Conservation (phyloP, 2,329 filamentous ascomycete species). For the Penicillium polonicum region DNA sequence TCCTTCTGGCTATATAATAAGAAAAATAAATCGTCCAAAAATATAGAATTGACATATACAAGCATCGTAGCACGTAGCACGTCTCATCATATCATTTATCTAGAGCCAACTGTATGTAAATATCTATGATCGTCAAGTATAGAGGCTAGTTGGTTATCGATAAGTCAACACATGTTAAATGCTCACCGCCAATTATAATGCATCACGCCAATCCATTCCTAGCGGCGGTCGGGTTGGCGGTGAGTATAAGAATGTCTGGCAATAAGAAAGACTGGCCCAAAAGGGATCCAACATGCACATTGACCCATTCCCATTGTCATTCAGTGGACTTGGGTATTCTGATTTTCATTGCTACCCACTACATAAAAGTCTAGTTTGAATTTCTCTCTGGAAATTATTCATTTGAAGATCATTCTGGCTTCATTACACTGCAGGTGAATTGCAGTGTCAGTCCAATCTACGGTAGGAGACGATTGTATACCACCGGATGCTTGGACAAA, state of each 20-base stretch:
- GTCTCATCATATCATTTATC: neutral
- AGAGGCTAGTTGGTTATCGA: too few relatives aligned
- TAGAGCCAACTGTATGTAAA: neutral
- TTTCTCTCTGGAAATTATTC: neutral
- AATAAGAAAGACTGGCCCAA: conserved; percentile 21
- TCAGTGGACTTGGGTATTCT: neutral
- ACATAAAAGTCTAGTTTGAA: neutral
- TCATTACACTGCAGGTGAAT: neutral
- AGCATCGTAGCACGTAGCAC: neutral
- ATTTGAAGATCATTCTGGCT: neutral
- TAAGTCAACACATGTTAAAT: conserved; percentile 3
- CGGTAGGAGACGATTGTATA: conserved; percentile 9
- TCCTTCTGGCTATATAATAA: neutral
- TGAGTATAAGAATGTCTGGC: conserved; percentile 15
- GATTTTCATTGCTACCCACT: neutral
- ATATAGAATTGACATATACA: neutral
- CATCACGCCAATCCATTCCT: neutral
- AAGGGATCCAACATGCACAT: conserved; percentile 27
- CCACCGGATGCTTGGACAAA: neutral
- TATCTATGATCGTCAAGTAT: neutral
- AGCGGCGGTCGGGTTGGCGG: conserved; percentile 15
- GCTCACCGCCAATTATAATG: neutral
- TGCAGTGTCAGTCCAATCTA: neutral
- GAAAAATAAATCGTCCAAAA: too few relatives aligned
- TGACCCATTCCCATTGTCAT: conserved; percentile 15